Evolutionary conservation across 164 flowering plant genomes (phyloP).

Genomic region (Stephania cephalantha): DNA sequence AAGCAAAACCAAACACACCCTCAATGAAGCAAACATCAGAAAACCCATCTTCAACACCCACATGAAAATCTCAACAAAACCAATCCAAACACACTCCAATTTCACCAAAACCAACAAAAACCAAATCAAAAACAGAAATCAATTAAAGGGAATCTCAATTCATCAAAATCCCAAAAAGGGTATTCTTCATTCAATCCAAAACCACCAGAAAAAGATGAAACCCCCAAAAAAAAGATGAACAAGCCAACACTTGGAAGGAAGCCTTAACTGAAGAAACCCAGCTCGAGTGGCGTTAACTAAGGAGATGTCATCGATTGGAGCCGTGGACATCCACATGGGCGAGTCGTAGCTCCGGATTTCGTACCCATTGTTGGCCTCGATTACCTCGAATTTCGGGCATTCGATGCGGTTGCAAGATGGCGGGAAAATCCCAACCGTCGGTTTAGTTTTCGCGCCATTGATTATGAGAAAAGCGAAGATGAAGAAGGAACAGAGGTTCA

Average conservation of each 20-base stretch:
- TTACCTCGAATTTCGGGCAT: conserved; percentile 59
- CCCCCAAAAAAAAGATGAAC: background rate
- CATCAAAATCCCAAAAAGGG: too few relatives aligned
- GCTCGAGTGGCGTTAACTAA: conserved; percentile 56
- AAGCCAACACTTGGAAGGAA: background rate
- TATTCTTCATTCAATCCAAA: too few relatives aligned
- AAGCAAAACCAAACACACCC: too few relatives aligned
- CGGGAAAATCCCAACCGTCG: conserved; percentile 20
- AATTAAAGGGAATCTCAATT: too few relatives aligned
- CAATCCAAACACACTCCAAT: too few relatives aligned
- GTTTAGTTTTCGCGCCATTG: background rate
- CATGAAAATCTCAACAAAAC: too few relatives aligned
- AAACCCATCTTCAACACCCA: too few relatives aligned
- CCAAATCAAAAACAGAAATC: too few relatives aligned
- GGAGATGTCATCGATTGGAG: conserved; percentile 69
- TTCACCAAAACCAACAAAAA: too few relatives aligned
- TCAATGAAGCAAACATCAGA: too few relatives aligned
- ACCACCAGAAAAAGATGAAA: background rate
- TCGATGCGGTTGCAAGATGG: conserved; percentile 72
- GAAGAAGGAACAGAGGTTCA: background rate
- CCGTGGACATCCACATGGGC: conserved; percentile 59
- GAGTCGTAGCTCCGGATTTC: conserved; percentile 75
- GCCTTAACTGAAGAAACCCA: conserved; percentile 66
- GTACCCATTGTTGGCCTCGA: conserved; percentile 49
- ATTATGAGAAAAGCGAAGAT: background rate